Evolutionary conservation across 192 early-diverging fungal genomes (phyloP), one percentile per base, ranked within the genome.

Genomic region (Coemansia sp.): DNA sequence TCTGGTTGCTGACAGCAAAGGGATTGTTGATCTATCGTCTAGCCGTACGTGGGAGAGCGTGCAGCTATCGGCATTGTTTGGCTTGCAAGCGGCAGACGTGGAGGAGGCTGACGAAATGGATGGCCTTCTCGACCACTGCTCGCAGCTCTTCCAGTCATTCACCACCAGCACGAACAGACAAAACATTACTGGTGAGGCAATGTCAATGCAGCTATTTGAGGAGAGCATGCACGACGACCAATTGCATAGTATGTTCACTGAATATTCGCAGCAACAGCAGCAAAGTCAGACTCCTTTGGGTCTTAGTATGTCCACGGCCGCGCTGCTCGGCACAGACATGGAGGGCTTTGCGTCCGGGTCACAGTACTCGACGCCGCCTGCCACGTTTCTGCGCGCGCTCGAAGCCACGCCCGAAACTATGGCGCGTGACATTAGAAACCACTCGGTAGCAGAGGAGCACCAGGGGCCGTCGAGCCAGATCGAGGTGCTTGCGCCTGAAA

Each of bases 221-320:
- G 63, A 75, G 35, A 75, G 74, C 53, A 26, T 63, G 7, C 58
- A 43, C 6, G 74, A 75, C 37, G 74, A 75, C 21, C 61, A 57
- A 9, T 15, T 60, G 10, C 42, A 70, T 34, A 70, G 53, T 34
- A 26, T 63, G 52, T 26, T 66, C n/a, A 13, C 55, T 4, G 59
- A 66, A 20, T 57, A 33, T 31, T 75, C 73, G 15, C 67, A 64
- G 52, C 59, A 52, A 9, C 48, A 26, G 48, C 7, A 34, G 29
- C 53, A 15, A 57, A 40, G 7, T 29, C 49, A 28, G 15, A 16
- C 23, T 2, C 48, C 26, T 23, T 26, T 40, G 9, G 39, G 39
- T 40, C 7, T 23, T 26, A 26, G 25, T 25, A 26, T 26, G 2
- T 12, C 48, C 7, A 23, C 48, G 6, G 21, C 23, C 13, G 48